Conservation (phyloP, 1,284 basidiomycete genomes). For the Trametes sp. region DNA sequence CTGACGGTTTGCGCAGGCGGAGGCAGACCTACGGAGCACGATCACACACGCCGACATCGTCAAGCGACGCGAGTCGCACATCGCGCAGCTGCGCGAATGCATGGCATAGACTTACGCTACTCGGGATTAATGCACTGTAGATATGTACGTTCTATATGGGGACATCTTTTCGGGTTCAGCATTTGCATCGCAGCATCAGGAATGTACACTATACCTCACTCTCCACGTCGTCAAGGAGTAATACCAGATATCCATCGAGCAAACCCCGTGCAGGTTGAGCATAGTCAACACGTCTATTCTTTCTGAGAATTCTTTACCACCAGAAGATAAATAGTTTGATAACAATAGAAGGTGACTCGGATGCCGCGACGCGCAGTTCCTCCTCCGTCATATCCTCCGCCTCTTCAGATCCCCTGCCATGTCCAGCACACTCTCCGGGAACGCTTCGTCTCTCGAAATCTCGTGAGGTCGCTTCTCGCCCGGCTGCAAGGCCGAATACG, state of each 20-base stretch:
- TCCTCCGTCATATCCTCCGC: not conserved
- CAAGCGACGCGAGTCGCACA: slow-evolving; percentile 68
- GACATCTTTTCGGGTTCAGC: not conserved
- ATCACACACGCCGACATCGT: slow-evolving; percentile 76
- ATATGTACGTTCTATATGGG: slow-evolving; percentile 12
- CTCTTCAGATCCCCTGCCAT: not conserved
- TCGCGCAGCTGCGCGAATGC: slow-evolving; percentile 50
- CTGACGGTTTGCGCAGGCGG: slow-evolving; percentile 51
- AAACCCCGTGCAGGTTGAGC: no score
- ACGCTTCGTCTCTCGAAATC: not conserved
- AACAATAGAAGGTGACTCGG: no score
- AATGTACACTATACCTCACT: slow-evolving; percentile 2
- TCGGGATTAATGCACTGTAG: slow-evolving; percentile 9
- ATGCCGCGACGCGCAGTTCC: no score
- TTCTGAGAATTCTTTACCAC: no score
- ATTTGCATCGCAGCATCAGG: slow-evolving; percentile 1
- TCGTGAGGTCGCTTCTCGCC: not conserved
- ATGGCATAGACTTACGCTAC: slow-evolving; percentile 30
- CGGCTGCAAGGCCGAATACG: not conserved
- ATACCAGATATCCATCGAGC: no score
- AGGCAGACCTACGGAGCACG: slow-evolving; percentile 72
- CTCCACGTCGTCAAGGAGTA: not conserved
- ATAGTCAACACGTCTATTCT: no score
- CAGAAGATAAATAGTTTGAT: no score
- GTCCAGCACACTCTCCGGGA: not conserved